Conservation (phyloP, 2,329 filamentous ascomycete genomes). For the Ophiostoma piceae region DNA sequence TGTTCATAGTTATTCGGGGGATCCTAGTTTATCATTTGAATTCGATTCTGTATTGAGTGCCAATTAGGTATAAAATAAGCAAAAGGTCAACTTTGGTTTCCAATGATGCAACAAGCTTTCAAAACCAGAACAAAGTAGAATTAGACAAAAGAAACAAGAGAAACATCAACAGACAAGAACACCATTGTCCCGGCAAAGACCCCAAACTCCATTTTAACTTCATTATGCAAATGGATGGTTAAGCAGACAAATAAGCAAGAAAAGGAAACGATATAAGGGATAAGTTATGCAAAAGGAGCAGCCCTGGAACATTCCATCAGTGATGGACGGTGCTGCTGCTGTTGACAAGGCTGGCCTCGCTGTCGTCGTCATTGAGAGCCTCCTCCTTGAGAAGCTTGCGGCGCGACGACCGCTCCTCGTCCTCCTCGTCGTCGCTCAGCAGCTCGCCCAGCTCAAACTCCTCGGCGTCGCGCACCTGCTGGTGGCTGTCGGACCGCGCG, state of each 20-base stretch:
- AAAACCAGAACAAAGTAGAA: neutral
- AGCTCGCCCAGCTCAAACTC: conserved; percentile 91
- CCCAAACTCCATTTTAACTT: neutral
- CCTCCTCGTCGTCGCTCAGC: conserved; percentile 81
- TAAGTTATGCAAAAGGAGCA: neutral
- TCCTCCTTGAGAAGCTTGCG: conserved; percentile 30
- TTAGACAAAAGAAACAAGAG: neutral
- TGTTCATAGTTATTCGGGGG: too few relatives aligned
- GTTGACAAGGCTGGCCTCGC: conserved; percentile 16
- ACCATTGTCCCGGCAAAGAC: neutral
- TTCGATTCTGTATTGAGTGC: neutral
- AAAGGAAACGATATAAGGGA: neutral
- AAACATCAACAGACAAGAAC: neutral
- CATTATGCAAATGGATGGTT: neutral
- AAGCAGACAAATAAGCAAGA: neutral
- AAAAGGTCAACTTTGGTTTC: neutral
- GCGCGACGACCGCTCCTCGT: conserved; percentile 43
- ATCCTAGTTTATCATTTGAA: neutral
- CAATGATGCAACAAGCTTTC: neutral
- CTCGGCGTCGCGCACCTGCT: conserved; percentile 69
- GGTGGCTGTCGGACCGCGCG: conserved; percentile 44
- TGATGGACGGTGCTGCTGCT: conserved; percentile 28
- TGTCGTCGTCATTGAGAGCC: conserved; percentile 31
- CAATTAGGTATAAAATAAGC: neutral
- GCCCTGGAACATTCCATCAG: conserved; percentile 1